Conservation (phyloP, 2,329 filamentous ascomycete genomes). For the Colletotrichum aenigma region DNA sequence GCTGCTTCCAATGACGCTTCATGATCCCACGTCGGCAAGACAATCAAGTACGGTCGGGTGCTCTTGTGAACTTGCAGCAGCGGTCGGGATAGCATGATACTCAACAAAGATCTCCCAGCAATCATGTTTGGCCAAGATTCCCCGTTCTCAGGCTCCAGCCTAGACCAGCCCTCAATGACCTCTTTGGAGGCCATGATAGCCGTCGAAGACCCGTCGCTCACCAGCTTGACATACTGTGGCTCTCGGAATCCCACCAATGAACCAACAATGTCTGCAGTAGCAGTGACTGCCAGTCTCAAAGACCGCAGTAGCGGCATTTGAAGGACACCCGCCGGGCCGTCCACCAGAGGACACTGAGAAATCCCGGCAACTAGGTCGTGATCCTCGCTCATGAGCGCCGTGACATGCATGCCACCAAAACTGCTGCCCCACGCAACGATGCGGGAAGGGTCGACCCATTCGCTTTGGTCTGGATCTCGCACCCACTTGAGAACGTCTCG, state of each 20-base stretch:
- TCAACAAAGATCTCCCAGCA: constrained; percentile 6
- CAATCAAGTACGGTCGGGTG: neutral
- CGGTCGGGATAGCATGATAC: neutral
- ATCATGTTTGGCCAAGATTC: neutral
- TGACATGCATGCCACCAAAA: constrained; percentile 16
- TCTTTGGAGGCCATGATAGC: constrained; percentile 4
- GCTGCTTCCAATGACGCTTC: constrained; percentile 2
- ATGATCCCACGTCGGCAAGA: constrained; percentile 11
- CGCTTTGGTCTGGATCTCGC: neutral
- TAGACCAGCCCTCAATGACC: neutral
- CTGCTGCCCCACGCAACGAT: constrained; percentile 14
- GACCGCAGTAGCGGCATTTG: constrained; percentile 1
- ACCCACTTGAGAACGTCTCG: constrained; percentile 6
- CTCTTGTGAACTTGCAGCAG: constrained; percentile 1
- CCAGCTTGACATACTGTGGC: constrained; percentile 2
- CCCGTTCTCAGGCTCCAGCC: neutral
- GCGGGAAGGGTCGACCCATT: neutral
- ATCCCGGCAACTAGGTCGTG: constrained; percentile 1
- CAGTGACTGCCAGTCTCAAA: neutral
- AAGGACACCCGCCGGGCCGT: neutral
- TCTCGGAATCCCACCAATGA: neutral
- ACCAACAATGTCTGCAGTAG: neutral
- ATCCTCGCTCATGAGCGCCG: neutral
- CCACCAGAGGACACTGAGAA: constrained; percentile 7
- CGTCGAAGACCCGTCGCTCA: constrained; percentile 1